Evolutionary conservation across 2,329 filamentous ascomycete species (phyloP), one percentile per base, ranked within the genome.

Genomic region (Thielaviopsis punctulata): DNA sequence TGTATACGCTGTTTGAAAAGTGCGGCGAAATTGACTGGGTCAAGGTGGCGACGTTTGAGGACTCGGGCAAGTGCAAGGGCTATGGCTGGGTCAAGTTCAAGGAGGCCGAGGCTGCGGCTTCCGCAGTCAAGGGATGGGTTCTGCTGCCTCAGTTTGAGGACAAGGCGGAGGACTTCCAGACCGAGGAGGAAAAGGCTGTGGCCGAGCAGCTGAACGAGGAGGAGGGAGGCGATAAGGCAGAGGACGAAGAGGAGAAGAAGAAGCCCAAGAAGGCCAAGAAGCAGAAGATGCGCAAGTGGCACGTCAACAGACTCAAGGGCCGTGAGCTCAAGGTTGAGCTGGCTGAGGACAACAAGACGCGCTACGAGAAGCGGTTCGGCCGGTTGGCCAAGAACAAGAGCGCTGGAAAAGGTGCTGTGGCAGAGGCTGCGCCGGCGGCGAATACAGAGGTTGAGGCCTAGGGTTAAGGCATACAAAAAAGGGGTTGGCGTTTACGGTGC

Each of bases 31-130:
- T 96, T 56, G 78, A 82, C 51, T 85, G 85, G 69, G 76, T 87
- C 57, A 90, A 94, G 68, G 72, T 96, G 58, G 92, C 92, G 2
- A 95, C 89, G 0, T 98, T 98, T 63, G 86, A 96, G 66, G 93
- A 98, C 65, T 83, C 83, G 19, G 92, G 92, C 44, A 98, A 96
- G 69, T 98, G 92, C 72, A 96, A 96, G 69, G 93, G 92, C 18
- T 98, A 84, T 68, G 92, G 83, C 5, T 98, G 92, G 89, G 80
- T 98, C 56, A 86, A 86, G 56, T 98, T 96, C 66, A 81, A 82
- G 62, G 80, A 88, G 49, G 63, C 89, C 10, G 80, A 85, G 53
- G 77, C 83, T 0, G 87, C 87, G 0, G 77, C 81, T 10, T 68
- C 66, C 64, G 68, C 68, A 0, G 87, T 94, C 58, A 82, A 80